Percentiles rank a stretch among this genome's conserved stretches.
phyloP scores from a whole-genome alignment of 331 rosid genomes.

The Acacia concinna region DNA sequence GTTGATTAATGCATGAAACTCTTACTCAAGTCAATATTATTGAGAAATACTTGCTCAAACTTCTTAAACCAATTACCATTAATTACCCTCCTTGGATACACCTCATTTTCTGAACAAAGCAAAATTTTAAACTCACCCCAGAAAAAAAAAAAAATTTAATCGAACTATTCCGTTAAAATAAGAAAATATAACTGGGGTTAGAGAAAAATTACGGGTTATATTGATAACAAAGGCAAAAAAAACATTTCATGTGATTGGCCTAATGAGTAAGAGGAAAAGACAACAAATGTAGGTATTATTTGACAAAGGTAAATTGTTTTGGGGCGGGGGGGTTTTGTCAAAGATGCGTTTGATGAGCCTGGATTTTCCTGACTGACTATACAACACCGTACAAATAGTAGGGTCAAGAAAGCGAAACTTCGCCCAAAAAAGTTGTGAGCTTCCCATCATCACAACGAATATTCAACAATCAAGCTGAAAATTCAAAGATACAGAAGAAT shows the following conservation, averaged over 20 bases:
- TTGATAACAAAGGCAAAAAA: background rate
- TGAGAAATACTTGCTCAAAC: background rate
- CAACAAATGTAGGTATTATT: background rate
- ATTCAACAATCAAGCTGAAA: background rate
- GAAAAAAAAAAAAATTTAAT: background rate
- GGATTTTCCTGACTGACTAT: background rate
- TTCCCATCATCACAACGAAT: background rate
- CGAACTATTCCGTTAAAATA: background rate
- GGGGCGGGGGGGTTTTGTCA: background rate
- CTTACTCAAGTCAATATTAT: no score
- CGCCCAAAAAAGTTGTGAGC: background rate
- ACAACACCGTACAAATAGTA: background rate
- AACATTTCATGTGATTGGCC: background rate
- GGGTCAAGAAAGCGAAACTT: background rate
- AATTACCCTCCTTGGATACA: no score
- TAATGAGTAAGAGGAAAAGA: background rate
- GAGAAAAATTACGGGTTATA: background rate
- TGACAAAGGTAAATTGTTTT: background rate
- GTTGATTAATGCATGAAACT: no score
- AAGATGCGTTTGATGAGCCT: background rate
- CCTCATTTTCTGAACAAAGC: background rate
- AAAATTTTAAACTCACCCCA: background rate
- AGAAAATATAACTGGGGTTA: background rate
- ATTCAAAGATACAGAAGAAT: background rate
- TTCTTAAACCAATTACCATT: background rate